Conservation (phyloP, 2,329 filamentous ascomycete genomes). For the Cadophora sp. region DNA sequence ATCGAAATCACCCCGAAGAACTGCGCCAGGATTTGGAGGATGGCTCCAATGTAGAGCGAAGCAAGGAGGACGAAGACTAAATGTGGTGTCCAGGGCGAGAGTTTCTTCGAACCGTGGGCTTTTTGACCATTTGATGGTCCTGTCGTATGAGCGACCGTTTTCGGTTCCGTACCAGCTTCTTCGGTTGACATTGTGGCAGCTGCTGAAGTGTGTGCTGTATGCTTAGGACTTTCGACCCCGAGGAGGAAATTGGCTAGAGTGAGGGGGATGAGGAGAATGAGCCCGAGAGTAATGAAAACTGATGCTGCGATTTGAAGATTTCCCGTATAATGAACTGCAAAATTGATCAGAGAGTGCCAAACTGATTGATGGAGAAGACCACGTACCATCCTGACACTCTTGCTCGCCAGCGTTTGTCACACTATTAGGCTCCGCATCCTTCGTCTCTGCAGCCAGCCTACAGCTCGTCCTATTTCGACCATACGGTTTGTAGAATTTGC, state of each 20-base stretch:
- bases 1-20: slow-evolving; percentile 18
- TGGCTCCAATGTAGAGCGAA: slow-evolving; percentile 7
- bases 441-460: slow-evolving; percentile 15
- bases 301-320: slow-evolving; percentile 21
- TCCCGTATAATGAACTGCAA: slow-evolving; percentile 19
- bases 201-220: background rate
- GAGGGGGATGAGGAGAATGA: slow-evolving; percentile 10
- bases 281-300: slow-evolving; percentile 10
- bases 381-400: slow-evolving; percentile 21
- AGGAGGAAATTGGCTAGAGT: background rate
- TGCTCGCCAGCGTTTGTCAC: slow-evolving; percentile 4
- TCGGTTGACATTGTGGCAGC: background rate
- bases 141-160: background rate
- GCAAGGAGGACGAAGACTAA: background rate
- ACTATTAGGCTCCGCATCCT: background rate
- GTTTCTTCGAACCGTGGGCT: background rate
- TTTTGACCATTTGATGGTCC: background rate
- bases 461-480: slow-evolving; percentile 20
- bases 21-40: slow-evolving; percentile 18
- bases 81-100: background rate
- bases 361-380: background rate
- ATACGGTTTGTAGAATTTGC: slow-evolving; percentile 17
- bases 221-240: background rate
- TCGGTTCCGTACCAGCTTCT: background rate
- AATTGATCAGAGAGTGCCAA: background rate